A percentile compares a stretch with the other conserved stretches of the same genome.
Evolutionary conservation across 2,329 filamentous ascomycete genomes (phyloP).

Genomic region (Fusarium piperis): DNA sequence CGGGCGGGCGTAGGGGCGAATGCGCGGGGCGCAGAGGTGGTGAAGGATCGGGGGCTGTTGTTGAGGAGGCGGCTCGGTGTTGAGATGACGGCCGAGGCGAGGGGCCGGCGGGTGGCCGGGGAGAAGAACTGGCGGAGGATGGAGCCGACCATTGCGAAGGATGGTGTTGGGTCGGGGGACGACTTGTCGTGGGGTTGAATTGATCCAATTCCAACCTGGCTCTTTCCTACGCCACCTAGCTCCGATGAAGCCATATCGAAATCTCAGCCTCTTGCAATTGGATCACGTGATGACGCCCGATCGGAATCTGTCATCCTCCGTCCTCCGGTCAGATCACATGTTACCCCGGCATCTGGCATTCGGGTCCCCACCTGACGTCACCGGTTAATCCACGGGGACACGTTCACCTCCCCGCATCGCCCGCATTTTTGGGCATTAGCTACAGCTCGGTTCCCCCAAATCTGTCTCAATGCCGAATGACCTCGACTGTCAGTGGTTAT

Average conservation of each 20-base stretch:
- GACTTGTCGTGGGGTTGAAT: constrained; percentile 36
- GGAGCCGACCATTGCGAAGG: constrained; percentile 47
- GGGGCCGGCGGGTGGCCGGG: constrained; percentile 42
- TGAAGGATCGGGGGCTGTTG: constrained; percentile 45
- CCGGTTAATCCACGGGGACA: constrained; percentile 41
- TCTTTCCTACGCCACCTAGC: constrained; percentile 20
- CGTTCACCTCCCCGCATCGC: constrained; percentile 8
- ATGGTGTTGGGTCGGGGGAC: constrained; percentile 26
- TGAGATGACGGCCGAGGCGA: constrained; percentile 32
- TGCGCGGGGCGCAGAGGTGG: constrained; percentile 44
- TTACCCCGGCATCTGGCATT: constrained; percentile 11
- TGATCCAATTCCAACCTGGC: constrained; percentile 24
- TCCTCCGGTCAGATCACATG: constrained; percentile 32
- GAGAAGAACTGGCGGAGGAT: constrained; percentile 50
- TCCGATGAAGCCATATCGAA: constrained; percentile 32
- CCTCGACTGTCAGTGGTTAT: constrained; percentile 34
- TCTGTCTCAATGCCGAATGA: constrained; percentile 26
- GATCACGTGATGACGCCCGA: constrained; percentile 4
- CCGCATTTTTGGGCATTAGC: constrained; percentile 10
- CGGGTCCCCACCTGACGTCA: constrained; percentile 36
- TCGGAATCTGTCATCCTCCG: constrained; percentile 28
- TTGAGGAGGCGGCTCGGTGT: constrained; percentile 26
- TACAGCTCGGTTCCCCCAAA: constrained; percentile 6
- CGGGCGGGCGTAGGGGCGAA: constrained; percentile 56
- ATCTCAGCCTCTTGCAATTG: constrained; percentile 35